A percentile compares a stretch with the other conserved stretches of the same genome.
Evolutionary conservation across 1,284 basidiomycete genomes (phyloP).

Genomic region (Trametes sp.): DNA sequence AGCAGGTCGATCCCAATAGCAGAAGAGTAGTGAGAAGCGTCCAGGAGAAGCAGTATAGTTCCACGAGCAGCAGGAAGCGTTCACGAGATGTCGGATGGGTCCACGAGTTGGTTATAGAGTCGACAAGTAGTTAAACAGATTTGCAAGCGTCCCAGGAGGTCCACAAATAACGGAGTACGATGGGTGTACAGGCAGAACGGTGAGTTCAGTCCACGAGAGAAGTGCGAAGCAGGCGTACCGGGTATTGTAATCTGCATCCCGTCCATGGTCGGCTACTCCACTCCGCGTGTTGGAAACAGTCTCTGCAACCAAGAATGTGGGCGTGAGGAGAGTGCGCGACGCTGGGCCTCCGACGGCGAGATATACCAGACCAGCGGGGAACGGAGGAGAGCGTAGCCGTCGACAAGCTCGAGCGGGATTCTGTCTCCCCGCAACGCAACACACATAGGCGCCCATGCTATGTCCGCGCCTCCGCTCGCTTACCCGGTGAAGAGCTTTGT

Average conservation of each 20-base stretch:
- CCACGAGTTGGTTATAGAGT: too few species aligned
- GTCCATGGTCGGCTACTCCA: constrained; percentile 47
- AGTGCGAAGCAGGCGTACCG: constrained; percentile 51
- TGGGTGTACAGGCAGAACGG: too few species aligned
- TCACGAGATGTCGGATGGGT: too few species aligned
- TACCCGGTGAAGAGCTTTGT: too few species aligned
- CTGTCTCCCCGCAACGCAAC: neutral
- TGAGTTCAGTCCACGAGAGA: constrained; percentile 8
- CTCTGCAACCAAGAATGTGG: neutral
- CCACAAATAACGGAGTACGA: too few species aligned
- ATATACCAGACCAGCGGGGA: constrained; percentile 24
- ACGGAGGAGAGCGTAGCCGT: constrained; percentile 2
- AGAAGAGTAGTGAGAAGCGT: too few species aligned
- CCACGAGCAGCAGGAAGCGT: neutral
- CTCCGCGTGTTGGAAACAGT: neutral
- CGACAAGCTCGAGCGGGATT: neutral
- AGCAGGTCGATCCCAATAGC: too few species aligned
- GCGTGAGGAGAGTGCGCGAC: neutral
- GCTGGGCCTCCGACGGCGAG: constrained; percentile 13
- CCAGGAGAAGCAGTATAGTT: too few species aligned
- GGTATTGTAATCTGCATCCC: constrained; percentile 84
- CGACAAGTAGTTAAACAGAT: too few species aligned
- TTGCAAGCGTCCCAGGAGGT: too few species aligned
- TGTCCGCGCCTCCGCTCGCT: neutral
- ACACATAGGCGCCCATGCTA: constrained; percentile 4